Base-by-base conservation (phyloP, 371 early-diverging fungal genomes). In the Actinomortierella wolfii region DNA sequence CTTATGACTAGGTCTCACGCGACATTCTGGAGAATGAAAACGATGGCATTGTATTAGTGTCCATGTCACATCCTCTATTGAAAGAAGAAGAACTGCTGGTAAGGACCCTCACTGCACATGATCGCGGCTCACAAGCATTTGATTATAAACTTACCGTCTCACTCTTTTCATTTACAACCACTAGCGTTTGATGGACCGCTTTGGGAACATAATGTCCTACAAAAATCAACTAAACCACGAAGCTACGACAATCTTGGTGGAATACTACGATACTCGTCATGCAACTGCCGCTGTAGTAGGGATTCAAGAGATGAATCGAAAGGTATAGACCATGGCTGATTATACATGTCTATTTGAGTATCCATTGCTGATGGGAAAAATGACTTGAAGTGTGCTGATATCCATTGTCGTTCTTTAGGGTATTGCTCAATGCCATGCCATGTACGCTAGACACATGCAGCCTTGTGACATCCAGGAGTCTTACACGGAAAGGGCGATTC, bases 221-320 rank as follows among this genome's bases (percentile, higher is more conserved):
- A 59, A 67, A 43, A 47, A 44, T 7, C 55, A 73, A 18, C 50
- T 50, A 1, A 45, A 44, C 5, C 41, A 54, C 3, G 59, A 63
- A 56, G 56, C 59, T 3, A 56, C 56, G 1, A 39, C 45, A 17
- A 28, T 56, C 17, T 41, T 79, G 14, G 67, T 69, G 17, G 76
- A 78, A 45, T 81, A 78, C 42, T 79, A 73, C 40, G 81, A 81
- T 26, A 60, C 54, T 14, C 56, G 79, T 20, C 54, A 59, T 24
- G 77, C 77, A 18, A 52, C 60, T 14, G 51, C 55, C 0, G 74
- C 75, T 0, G 66, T 65, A 41, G 24, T 59, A 1, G 43, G 29
- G 0, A 59, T 80, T 17, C 55, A 66, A 25, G 60, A 61, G 17
- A 43, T 58, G 51, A 64, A 57, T 17, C 23, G 50, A 13, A 64